These are phyloP conservation scores for Camellia oleifera DNA, from an alignment of 179 eudicot species.

Conservation along the genomic window DNA sequence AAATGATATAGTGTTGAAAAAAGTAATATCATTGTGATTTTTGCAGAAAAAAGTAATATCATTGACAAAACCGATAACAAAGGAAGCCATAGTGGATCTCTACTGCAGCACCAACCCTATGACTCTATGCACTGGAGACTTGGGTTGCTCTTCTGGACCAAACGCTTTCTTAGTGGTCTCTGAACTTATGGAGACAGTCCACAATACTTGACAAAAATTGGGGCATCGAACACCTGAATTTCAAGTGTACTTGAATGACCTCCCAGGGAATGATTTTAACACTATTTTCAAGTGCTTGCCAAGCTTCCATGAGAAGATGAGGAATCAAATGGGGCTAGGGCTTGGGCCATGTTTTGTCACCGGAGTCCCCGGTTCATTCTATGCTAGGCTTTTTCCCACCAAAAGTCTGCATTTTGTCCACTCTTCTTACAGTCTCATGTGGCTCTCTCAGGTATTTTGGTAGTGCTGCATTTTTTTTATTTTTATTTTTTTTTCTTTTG, in stretches of 20 bases:
- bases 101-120: constrained; percentile 37
- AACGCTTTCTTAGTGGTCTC: constrained; percentile 56
- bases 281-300: constrained; percentile 61
- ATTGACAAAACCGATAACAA: constrained; percentile 27
- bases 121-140: constrained; percentile 62
- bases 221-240: constrained; percentile 32
- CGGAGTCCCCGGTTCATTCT: constrained; percentile 60
- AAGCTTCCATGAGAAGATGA: constrained; percentile 34
- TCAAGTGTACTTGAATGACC: constrained; percentile 62
- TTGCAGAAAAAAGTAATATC: no score
- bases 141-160: constrained; percentile 79
- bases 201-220: constrained; percentile 17
- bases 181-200: constrained; percentile 24
- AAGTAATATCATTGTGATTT: no score
- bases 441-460: constrained; percentile 64
- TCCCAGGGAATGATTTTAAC: constrained; percentile 81
- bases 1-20: no score
- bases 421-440: constrained; percentile 72
- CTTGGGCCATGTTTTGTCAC: no score
- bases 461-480: no score
- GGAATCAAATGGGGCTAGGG: neutral
- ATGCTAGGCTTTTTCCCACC: constrained; percentile 63
- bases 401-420: constrained; percentile 65
- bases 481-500: no score
- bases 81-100: constrained; percentile 47